A percentile compares a stretch with the other conserved stretches of the same genome.
Evolutionary conservation across 1,139 yeast genomes (phyloP).

Genomic region (Geotrichum phurueaensis): DNA sequence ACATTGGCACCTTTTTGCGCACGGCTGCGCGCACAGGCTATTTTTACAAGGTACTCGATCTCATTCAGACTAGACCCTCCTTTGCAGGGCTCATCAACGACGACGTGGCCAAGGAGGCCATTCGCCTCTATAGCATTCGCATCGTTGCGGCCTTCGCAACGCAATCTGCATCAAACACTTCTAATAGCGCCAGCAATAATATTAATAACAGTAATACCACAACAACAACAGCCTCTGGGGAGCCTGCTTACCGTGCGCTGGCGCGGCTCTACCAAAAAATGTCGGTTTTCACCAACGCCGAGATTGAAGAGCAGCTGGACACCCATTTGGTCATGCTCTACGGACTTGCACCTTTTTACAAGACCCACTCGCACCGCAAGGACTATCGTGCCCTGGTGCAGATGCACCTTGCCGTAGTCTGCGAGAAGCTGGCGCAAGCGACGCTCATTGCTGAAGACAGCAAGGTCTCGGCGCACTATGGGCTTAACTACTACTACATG

Average conservation of each 20-base stretch:
- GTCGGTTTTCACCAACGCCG: constrained; percentile 1
- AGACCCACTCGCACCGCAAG: background rate
- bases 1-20: constrained; percentile 15
- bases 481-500: constrained; percentile 13
- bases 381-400: background rate
- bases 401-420: background rate
- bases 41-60: constrained; percentile 13
- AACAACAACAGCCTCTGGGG: background rate
- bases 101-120: constrained; percentile 6
- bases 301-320: constrained; percentile 1
- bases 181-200: constrained; percentile 6
- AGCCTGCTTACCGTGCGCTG: background rate
- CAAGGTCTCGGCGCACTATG: constrained; percentile 5
- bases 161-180: constrained; percentile 1
- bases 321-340: constrained; percentile 15
- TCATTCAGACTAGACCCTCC: constrained; percentile 8
- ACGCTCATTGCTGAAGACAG: constrained; percentile 3
- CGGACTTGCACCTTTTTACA: constrained; percentile 15
- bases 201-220: background rate
- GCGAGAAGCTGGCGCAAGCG: background rate
- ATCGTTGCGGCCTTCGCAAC: constrained; percentile 8
- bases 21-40: constrained; percentile 15
- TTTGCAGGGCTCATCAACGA: constrained; percentile 5
- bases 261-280: background rate
- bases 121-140: constrained; percentile 16